These are phyloP conservation scores for Coemansia sp. DNA, from an alignment of 192 early-diverging fungal species.

Conservation along the genomic window DNA sequence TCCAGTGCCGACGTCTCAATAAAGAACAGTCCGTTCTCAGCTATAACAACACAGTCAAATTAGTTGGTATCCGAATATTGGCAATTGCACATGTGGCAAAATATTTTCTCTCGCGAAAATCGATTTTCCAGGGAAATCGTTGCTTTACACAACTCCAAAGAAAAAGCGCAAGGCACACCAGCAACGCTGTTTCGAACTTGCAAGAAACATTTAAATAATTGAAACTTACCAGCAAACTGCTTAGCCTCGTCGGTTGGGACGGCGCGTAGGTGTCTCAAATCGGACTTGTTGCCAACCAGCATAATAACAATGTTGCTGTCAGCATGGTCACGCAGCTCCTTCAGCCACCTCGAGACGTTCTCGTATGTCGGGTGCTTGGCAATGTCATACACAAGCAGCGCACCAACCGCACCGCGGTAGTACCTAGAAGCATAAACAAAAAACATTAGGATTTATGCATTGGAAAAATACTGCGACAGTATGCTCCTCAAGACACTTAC, in stretches of 20 bases:
- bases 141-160: not conserved
- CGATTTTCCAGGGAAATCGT: not conserved
- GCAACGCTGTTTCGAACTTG: not conserved
- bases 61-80: conserved; percentile 1
- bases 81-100: not conserved
- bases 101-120: not conserved
- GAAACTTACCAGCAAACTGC: conserved; percentile 77
- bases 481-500: conserved; percentile 55
- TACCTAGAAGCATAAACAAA: conserved; percentile 62
- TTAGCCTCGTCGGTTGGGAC: conserved; percentile 98
- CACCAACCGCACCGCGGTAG: conserved; percentile 96
- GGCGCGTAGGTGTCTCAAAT: conserved; percentile 92
- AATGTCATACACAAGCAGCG: conserved; percentile 97
- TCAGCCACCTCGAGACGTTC: conserved; percentile 95
- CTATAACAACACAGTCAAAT: conserved; percentile 12
- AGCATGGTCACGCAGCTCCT: conserved; percentile 96
- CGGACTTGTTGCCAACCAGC: conserved; percentile 99
- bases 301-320: conserved; percentile 99
- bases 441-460: conserved; percentile 24
- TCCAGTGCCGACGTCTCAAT: conserved; percentile 99
- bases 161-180: not conserved
- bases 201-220: not conserved
- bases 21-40: conserved; percentile 92
- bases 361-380: conserved; percentile 95
- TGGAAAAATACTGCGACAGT: not conserved